Base-by-base conservation (phyloP, 2,329 filamentous ascomycete genomes). In the Sphaerulina musiva region DNA sequence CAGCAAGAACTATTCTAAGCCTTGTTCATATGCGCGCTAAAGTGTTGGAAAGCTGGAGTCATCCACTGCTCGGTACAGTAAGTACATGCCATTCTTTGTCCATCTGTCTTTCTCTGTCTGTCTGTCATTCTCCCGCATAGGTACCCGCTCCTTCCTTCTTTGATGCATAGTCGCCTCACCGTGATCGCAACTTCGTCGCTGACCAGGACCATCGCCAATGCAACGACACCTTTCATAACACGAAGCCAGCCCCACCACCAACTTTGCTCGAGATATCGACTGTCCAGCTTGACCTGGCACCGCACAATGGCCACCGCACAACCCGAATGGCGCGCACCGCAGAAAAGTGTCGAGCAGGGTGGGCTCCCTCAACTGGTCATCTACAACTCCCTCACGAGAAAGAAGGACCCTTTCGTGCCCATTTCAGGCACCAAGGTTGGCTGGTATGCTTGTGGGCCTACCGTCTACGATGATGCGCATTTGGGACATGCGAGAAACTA, bases 401-500 rank as follows among this genome's bases (percentile, higher is more conserved):
- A 78, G 9, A 88, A 91, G 66, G 84, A 85, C 43, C 80, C 83
- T 4, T 93, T 95, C 66, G 74, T 85, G 42, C 87, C 89, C 11
- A 78, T 87, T 46, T 80, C 82, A 26, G 80, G 78, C 34, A 80
- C 77, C 64, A 84, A 85, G 67, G 81, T 95, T 29, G 83, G 82
- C 4, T 95, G 89, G 89, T 95, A 95, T 71, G 86, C 85, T 62
- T 95, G 90, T 74, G 90, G 90, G 14, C 89, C 89, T 54, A 95
- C 89, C 1, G 69, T 71, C 7, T 91, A 91, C 69, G 87, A 91
- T 69, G 85, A 90, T 73, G 81, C 85, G 58, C 88, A 92, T 75
- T 72, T 92, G 57, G 86, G 89, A 31, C 89, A 95, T 72, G 89
- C 88, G 31, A 79, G 89, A 63, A 95, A 95, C 74, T 95, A 95